phyloP scores from a whole-genome alignment of 1,139 yeast species.

The Kodamaea anthophila region DNA sequence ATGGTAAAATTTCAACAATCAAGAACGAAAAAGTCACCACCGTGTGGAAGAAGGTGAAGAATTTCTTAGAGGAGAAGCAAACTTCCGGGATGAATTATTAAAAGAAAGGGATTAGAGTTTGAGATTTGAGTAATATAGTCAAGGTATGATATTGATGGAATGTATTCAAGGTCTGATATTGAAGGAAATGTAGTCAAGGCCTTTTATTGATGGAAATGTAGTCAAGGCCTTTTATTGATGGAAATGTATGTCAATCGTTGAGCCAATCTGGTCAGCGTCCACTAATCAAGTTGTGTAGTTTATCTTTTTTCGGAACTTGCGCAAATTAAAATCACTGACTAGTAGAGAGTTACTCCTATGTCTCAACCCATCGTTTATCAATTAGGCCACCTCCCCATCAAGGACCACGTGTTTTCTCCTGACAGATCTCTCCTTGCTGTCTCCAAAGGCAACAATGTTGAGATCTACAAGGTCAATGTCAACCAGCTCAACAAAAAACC shows the following conservation, averaged over 20 bases:
- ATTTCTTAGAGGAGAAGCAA: constrained; percentile 32
- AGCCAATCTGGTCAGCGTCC: too few species aligned
- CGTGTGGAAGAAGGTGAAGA: constrained; percentile 38
- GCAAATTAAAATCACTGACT: constrained; percentile 8
- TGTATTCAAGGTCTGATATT: too few species aligned
- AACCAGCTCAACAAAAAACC: constrained; percentile 29
- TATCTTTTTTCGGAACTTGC: too few species aligned
- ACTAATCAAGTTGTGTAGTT: too few species aligned
- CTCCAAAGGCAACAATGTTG: constrained; percentile 72
- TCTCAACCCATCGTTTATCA: constrained; percentile 40
- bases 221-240: too few species aligned
- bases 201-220: too few species aligned
- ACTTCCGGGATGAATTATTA: too few species aligned
- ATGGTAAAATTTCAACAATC: constrained; percentile 31
- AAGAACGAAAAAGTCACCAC: constrained; percentile 44
- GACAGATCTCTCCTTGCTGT: constrained; percentile 69
- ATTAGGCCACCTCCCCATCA: constrained; percentile 79
- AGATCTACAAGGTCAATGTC: constrained; percentile 55
- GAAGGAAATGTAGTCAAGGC: too few species aligned
- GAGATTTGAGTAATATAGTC: too few species aligned
- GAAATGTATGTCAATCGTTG: too few species aligned
- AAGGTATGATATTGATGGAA: too few species aligned
- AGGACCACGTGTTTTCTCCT: constrained; percentile 81
- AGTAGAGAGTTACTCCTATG: constrained; percentile 37
- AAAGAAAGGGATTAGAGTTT: too few species aligned